A percentile compares a stretch with the other conserved stretches of the same genome.
Conservation (phyloP, 2,329 filamentous ascomycete genomes). For the Fusarium sp. region DNA sequence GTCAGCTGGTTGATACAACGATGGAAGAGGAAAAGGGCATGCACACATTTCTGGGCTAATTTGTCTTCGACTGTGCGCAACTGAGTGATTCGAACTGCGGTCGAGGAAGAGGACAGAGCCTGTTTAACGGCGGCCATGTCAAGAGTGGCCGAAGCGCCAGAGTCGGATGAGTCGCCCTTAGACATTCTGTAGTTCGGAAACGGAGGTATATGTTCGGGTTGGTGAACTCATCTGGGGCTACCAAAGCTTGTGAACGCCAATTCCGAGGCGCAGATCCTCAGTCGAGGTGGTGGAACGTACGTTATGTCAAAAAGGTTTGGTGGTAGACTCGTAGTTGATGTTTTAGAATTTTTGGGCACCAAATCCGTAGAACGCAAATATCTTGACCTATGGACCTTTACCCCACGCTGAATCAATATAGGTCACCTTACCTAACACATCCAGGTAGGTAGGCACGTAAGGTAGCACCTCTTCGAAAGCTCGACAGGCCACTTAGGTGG, state of each 20-base stretch:
- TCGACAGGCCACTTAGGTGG: constrained; percentile 24
- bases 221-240: constrained; percentile 49
- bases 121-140: constrained; percentile 61
- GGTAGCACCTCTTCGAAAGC: neutral
- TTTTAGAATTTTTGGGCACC: constrained; percentile 33
- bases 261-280: constrained; percentile 23
- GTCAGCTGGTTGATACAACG: constrained; percentile 31
- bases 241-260: constrained; percentile 37
- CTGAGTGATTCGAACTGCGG: constrained; percentile 62
- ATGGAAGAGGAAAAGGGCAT: constrained; percentile 1
- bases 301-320: constrained; percentile 5
- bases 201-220: constrained; percentile 25
- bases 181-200: constrained; percentile 48
- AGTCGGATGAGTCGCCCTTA: constrained; percentile 55
- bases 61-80: constrained; percentile 66
- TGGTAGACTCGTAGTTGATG: constrained; percentile 17
- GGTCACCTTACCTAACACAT: constrained; percentile 22
- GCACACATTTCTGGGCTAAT: constrained; percentile 63
- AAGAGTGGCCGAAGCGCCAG: constrained; percentile 51
- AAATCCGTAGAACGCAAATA: constrained; percentile 37
- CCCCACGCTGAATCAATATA: constrained; percentile 33
- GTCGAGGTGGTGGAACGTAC: neutral
- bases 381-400: constrained; percentile 30
- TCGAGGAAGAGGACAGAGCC: constrained; percentile 70
- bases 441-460: neutral